Conservation (phyloP, 176 grass and related monocot genomes). For the Thalia dealbata region DNA sequence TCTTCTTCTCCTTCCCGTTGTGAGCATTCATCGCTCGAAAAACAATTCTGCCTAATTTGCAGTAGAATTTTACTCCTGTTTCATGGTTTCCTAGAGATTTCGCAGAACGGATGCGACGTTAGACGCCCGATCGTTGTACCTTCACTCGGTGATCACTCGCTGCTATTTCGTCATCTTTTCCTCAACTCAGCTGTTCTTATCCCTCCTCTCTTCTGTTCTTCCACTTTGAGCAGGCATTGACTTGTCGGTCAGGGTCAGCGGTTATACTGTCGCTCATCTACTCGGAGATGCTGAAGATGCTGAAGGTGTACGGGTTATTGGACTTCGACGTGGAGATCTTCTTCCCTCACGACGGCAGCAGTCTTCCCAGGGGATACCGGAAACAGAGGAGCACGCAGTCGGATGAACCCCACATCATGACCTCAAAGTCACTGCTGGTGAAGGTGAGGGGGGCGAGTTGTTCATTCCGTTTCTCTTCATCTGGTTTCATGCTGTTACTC, state of each 20-base stretch:
- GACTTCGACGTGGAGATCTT: conserved; percentile 79
- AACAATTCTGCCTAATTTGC: too few species aligned
- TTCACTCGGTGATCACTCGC: conserved; percentile 58
- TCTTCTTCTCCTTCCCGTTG: too few species aligned
- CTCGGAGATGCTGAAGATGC: conserved; percentile 73
- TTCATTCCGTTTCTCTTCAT: neutral
- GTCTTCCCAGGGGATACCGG: conserved; percentile 70
- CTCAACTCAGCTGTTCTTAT: neutral
- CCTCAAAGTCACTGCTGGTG: conserved; percentile 59
- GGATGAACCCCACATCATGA: conserved; percentile 68
- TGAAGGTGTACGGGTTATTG: conserved; percentile 44
- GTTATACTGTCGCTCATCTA: conserved; percentile 79
- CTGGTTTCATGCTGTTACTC: neutral
- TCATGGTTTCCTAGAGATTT: too few species aligned
- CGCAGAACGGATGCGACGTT: conserved; percentile 35
- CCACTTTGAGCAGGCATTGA: conserved; percentile 45
- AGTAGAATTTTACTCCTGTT: too few species aligned
- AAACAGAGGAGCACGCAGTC: conserved; percentile 58
- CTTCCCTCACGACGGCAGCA: conserved; percentile 44
- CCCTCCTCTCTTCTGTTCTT: conserved; percentile 15
- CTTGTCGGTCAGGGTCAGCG: conserved; percentile 69
- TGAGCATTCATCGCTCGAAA: too few species aligned
- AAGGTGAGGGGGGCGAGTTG: too few species aligned
- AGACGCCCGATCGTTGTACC: conserved; percentile 60
- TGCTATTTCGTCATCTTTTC: neutral